Evolutionary conservation across 495 filamentous ascomycete genomes (phyloP).

Genomic region (Jackrogersella minutella): DNA sequence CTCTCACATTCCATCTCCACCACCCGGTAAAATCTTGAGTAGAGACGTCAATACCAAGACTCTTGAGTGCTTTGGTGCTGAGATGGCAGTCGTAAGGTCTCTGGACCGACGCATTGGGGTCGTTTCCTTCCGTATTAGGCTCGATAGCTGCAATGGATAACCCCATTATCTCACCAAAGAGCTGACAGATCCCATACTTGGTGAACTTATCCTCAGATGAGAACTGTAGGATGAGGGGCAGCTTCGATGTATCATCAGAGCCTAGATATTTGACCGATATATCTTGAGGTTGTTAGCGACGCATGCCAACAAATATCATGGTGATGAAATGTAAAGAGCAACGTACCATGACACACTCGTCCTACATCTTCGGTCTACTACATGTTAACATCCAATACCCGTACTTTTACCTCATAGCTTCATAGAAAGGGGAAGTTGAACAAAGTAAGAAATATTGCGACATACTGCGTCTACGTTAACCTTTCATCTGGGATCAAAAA

Average conservation of each 20-base stretch:
- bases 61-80: slow-evolving; percentile 75
- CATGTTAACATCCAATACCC: slow-evolving; percentile 43
- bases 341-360: slow-evolving; percentile 70
- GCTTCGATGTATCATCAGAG: slow-evolving; percentile 47
- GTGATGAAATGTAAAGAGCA: slow-evolving; percentile 18
- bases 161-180: slow-evolving; percentile 82
- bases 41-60: slow-evolving; percentile 77
- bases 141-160: slow-evolving; percentile 74
- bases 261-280: slow-evolving; percentile 73
- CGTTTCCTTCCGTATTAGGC: slow-evolving; percentile 76
- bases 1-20: slow-evolving; percentile 70
- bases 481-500: background rate
- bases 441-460: background rate
- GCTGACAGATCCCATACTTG: slow-evolving; percentile 89
- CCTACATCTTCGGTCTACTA: slow-evolving; percentile 80
- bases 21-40: slow-evolving; percentile 81
- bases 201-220: slow-evolving; percentile 86
- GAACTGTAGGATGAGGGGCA: slow-evolving; percentile 85
- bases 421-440: background rate
- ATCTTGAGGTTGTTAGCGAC: slow-evolving; percentile 45
- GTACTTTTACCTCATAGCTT: background rate
- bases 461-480: slow-evolving; percentile 30
- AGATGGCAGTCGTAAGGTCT: slow-evolving; percentile 92
- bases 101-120: slow-evolving; percentile 75
- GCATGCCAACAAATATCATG: background rate